These are phyloP conservation scores for Jamesozyma hellenica DNA, from an alignment of 805 yeast species.

Conservation along the genomic window DNA sequence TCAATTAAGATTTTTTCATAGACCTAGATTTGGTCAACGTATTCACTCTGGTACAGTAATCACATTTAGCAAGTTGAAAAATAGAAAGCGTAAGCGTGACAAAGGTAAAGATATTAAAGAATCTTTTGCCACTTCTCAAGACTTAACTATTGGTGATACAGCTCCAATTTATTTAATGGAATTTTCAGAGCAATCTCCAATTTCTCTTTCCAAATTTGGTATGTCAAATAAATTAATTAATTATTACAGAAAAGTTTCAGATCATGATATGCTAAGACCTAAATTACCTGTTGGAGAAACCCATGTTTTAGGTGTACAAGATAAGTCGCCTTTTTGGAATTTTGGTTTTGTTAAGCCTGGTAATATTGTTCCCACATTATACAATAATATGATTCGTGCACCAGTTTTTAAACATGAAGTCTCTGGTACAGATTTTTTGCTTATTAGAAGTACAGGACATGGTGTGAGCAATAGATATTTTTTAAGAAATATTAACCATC, in stretches of 20 bases:
- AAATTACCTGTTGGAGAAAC: slow-evolving; percentile 88
- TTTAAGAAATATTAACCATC: slow-evolving; percentile 55
- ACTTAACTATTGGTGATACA: slow-evolving; percentile 75
- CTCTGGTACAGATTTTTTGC: slow-evolving; percentile 66
- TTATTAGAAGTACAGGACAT: slow-evolving; percentile 71
- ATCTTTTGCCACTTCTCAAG: slow-evolving; percentile 58
- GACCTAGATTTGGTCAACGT: slow-evolving; percentile 50
- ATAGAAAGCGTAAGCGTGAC: slow-evolving; percentile 81
- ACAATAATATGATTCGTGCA: slow-evolving; percentile 85
- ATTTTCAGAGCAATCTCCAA: slow-evolving; percentile 82
- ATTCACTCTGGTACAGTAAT: slow-evolving; percentile 72
- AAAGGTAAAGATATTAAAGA: slow-evolving; percentile 73
- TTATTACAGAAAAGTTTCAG: slow-evolving; percentile 76
- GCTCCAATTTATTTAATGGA: slow-evolving; percentile 72
- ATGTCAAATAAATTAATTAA: slow-evolving; percentile 93
- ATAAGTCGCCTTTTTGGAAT: slow-evolving; percentile 95
- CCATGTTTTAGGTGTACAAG: slow-evolving; percentile 90
- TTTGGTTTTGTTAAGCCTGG: slow-evolving; percentile 96
- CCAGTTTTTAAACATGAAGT: slow-evolving; percentile 86
- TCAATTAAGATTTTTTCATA: slow-evolving; percentile 68
- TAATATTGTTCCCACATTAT: slow-evolving; percentile 83
- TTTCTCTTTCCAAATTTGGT: slow-evolving; percentile 77
- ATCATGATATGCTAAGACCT: slow-evolving; percentile 78
- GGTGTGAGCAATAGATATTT: slow-evolving; percentile 64
- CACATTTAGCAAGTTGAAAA: slow-evolving; percentile 63